Percentiles rank a stretch among this genome's conserved stretches.
These are phyloP conservation scores for Anthracocystis setariae DNA, from an alignment of 1,284 basidiomycete species.

Conservation along the genomic window DNA sequence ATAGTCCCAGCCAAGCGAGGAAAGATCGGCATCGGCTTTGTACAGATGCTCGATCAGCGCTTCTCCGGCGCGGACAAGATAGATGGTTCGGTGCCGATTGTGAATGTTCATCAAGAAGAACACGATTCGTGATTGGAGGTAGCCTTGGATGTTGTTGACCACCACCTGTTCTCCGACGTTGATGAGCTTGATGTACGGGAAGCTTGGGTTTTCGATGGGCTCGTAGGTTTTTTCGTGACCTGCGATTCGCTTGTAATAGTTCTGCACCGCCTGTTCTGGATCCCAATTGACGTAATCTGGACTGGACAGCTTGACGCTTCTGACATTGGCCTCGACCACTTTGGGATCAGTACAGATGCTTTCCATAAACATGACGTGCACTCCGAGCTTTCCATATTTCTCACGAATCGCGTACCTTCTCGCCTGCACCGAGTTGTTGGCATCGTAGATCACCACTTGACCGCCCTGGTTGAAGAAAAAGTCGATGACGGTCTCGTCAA, in stretches of 20 bases:
- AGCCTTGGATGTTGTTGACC: slow-evolving; percentile 83
- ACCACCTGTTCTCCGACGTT: slow-evolving; percentile 76
- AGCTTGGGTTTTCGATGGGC: slow-evolving; percentile 77
- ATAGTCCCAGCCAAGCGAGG: slow-evolving; percentile 93
- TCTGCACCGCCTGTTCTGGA: slow-evolving; percentile 86
- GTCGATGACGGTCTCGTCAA: slow-evolving; percentile 87
- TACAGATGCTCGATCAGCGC: slow-evolving; percentile 94
- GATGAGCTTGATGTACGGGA: slow-evolving; percentile 92
- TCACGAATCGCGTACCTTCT: slow-evolving; percentile 79
- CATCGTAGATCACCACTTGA: slow-evolving; percentile 98
- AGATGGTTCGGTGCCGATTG: slow-evolving; percentile 84
- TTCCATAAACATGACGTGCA: slow-evolving; percentile 87
- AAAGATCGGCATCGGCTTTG: slow-evolving; percentile 96
- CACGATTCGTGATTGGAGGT: slow-evolving; percentile 84
- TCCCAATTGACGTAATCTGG: slow-evolving; percentile 89
- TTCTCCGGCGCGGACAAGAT: slow-evolving; percentile 66
- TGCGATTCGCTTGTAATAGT: slow-evolving; percentile 88
- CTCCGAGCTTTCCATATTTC: slow-evolving; percentile 80
- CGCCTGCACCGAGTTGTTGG: slow-evolving; percentile 87
- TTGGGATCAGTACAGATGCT: slow-evolving; percentile 75
- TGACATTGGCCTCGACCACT: slow-evolving; percentile 91
- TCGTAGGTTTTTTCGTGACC: slow-evolving; percentile 90
- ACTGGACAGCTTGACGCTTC: slow-evolving; percentile 96
- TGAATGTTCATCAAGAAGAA: slow-evolving; percentile 99
- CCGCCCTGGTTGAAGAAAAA: slow-evolving; percentile 82